phyloP scores from a whole-genome alignment of 2,329 filamentous ascomycete genomes.

The Bisporella sp. region DNA sequence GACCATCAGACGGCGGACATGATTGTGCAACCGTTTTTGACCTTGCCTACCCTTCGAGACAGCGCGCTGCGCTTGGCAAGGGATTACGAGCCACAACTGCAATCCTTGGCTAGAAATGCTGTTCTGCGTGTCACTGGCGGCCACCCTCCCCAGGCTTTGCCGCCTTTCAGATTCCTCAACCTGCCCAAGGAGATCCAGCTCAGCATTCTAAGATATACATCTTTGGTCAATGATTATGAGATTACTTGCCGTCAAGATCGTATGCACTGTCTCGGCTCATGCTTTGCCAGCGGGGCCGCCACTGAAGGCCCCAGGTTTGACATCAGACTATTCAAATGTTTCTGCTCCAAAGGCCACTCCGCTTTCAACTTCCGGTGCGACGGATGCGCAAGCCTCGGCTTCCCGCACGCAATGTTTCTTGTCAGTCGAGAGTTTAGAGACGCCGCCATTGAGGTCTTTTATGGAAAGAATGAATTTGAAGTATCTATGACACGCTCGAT shows the following conservation, averaged over 20 bases:
- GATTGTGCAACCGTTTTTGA: constrained; percentile 2
- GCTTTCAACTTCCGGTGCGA: constrained; percentile 8
- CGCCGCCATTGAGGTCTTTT: constrained; percentile 5
- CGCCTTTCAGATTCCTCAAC: constrained; percentile 2
- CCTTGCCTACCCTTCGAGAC: constrained; percentile 1
- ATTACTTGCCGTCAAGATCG: too few relatives aligned
- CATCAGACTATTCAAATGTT: constrained; percentile 2
- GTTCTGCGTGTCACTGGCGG: neutral
- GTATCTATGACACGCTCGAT: neutral
- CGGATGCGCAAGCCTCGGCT: constrained; percentile 3
- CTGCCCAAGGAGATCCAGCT: constrained; percentile 6
- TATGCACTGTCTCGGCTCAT: too few relatives aligned
- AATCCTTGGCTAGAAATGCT: constrained; percentile 1
- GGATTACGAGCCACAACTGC: constrained; percentile 2
- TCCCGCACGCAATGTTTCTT: constrained; percentile 4
- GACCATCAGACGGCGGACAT: constrained; percentile 2
- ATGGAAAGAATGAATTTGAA: constrained; percentile 2
- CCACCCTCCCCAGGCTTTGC: neutral
- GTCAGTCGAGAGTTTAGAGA: neutral
- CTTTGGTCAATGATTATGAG: too few relatives aligned
- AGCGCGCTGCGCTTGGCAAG: constrained; percentile 3
- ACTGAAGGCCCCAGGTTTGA: neutral
- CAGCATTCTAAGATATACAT: constrained; percentile 4
- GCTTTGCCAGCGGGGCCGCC: neutral
- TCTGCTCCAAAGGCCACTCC: constrained; percentile 4